Conservation (phyloP, 441 rosid genomes). For the Theobroma grandiflorum region DNA sequence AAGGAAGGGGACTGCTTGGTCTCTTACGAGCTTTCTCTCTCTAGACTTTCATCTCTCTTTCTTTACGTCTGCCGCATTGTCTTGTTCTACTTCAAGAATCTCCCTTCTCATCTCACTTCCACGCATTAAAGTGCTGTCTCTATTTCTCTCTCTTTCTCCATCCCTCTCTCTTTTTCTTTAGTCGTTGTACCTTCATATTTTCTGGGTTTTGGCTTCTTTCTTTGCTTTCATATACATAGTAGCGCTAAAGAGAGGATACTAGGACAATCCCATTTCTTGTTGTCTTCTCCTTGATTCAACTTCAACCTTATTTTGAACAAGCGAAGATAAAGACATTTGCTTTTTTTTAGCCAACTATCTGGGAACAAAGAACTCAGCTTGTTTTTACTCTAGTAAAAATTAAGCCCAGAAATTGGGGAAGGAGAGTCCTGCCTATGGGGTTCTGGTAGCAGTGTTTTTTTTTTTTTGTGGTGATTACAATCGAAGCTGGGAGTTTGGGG, state of each 20-base stretch:
- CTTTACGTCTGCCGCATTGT: constrained; percentile 69
- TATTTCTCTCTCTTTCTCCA: constrained; percentile 40
- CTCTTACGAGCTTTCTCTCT: constrained; percentile 38
- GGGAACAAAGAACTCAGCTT: constrained; percentile 24
- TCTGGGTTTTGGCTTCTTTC: constrained; percentile 37
- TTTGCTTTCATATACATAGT: constrained; percentile 31
- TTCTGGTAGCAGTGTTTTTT: constrained; percentile 26
- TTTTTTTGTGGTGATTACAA: constrained; percentile 28
- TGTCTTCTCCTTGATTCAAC: constrained; percentile 34
- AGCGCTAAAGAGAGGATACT: constrained; percentile 23
- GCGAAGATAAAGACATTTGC: constrained; percentile 10
- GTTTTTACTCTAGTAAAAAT: constrained; percentile 12
- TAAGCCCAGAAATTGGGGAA: constrained; percentile 32
- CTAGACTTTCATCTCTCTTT: constrained; percentile 38
- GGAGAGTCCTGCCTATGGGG: constrained; percentile 30
- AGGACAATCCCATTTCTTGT: constrained; percentile 37
- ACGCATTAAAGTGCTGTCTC: constrained; percentile 55
- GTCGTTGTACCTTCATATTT: constrained; percentile 42
- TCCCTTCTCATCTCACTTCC: constrained; percentile 75
- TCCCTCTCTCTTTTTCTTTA: constrained; percentile 36
- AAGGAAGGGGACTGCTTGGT: constrained; percentile 31
- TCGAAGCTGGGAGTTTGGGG: constrained; percentile 33
- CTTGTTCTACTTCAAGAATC: constrained; percentile 79
- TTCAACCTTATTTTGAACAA: constrained; percentile 18
- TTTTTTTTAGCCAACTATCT: neutral